phyloP scores from a whole-genome alignment of 371 early-diverging fungal genomes.

The Mucor plumbeus region DNA sequence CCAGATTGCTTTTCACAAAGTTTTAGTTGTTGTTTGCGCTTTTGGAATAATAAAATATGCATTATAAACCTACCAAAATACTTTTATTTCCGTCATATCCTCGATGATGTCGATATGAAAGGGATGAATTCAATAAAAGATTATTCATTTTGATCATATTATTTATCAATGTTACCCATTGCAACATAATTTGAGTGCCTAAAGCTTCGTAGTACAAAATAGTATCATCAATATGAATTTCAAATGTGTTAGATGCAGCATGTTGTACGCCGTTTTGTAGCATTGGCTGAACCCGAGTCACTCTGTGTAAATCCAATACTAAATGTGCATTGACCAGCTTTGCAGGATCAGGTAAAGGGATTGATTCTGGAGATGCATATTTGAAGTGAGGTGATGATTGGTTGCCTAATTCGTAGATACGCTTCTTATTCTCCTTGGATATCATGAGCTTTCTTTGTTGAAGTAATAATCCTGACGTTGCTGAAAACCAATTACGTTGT shows the following conservation, averaged over 20 bases:
- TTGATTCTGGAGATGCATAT: background rate
- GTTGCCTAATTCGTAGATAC: background rate
- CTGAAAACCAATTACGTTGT: slow-evolving; percentile 23
- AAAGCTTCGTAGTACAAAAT: slow-evolving; percentile 25
- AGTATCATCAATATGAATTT: background rate
- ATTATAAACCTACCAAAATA: slow-evolving; percentile 13
- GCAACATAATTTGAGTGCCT: slow-evolving; percentile 19
- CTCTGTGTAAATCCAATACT: slow-evolving; percentile 13
- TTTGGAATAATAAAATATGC: no score
- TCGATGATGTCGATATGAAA: background rate
- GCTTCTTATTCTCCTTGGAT: slow-evolving; percentile 1
- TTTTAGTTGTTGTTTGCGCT: background rate
- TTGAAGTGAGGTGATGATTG: slow-evolving; percentile 20
- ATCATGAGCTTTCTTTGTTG: slow-evolving; percentile 9
- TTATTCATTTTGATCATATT: background rate
- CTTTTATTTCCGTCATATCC: background rate
- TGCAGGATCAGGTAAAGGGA: slow-evolving; percentile 8
- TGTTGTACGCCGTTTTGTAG: background rate
- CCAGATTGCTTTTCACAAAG: slow-evolving; percentile 18
- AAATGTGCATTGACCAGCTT: slow-evolving; percentile 13
- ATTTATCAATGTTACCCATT: slow-evolving; percentile 26
- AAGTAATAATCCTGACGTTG: slow-evolving; percentile 16
- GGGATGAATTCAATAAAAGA: background rate
- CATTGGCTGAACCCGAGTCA: slow-evolving; percentile 9
- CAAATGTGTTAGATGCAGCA: background rate